A percentile compares a stretch with the other conserved stretches of the same genome.
These are phyloP conservation scores for Chlamydomonas sp. DNA, from an alignment of 139 green algal species.

Conservation along the genomic window DNA sequence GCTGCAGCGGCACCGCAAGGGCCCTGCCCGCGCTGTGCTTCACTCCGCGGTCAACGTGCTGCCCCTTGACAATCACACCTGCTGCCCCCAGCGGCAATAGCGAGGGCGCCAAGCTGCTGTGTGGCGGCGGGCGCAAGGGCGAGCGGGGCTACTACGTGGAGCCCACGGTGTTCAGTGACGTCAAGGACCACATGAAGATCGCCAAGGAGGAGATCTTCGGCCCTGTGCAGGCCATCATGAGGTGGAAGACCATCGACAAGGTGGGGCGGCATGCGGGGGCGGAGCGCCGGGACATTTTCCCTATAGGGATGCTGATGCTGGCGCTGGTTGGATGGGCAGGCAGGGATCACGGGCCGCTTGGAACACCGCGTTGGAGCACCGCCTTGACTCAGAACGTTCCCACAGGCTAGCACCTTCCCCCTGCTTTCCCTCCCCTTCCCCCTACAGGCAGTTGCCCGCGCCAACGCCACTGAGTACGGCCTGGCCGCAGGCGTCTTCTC, in stretches of 20 bases:
- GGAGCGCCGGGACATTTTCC: no score
- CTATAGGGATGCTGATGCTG: no score
- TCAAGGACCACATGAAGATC: constrained; percentile 72
- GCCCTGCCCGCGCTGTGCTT: no score
- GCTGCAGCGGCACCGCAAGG: no score
- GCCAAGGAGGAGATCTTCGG: constrained; percentile 76
- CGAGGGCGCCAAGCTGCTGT: constrained; percentile 59
- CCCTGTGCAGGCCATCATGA: constrained; percentile 76
- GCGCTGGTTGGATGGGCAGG: no score
- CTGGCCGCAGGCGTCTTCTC: constrained; percentile 77
- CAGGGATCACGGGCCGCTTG: no score
- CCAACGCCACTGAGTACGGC: constrained; percentile 77
- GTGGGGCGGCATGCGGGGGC: constrained; percentile 25
- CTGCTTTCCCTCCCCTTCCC: no score
- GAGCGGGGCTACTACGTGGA: constrained; percentile 75
- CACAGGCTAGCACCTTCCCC: no score
- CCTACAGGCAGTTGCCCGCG: constrained; percentile 67
- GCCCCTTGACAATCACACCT: background rate
- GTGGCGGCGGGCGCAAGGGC: constrained; percentile 45
- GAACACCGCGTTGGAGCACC: no score
- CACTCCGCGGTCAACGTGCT: no score
- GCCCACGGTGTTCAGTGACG: constrained; percentile 80
- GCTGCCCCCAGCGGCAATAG: constrained; percentile 46
- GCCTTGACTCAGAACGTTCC: no score
- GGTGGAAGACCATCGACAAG: constrained; percentile 75